Percentiles rank a stretch among this genome's conserved stretches.
These are phyloP conservation scores for Diaporthe amygdali DNA, from an alignment of 2,329 filamentous ascomycete species.

Conservation along the genomic window DNA sequence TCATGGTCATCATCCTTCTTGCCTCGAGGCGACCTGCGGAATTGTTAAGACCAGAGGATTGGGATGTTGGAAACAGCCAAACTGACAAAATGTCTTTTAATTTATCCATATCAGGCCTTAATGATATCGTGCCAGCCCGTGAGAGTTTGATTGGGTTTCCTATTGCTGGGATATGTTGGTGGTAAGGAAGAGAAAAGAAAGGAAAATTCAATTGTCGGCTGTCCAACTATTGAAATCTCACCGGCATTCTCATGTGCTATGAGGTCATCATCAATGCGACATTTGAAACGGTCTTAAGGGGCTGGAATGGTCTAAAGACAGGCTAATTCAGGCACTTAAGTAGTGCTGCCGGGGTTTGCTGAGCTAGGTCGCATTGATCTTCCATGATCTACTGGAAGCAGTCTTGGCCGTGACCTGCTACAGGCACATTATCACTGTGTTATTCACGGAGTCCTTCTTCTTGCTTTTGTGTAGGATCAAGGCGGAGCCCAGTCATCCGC, in stretches of 20 bases:
- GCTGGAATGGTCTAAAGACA: not conserved
- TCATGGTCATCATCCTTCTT: not conserved
- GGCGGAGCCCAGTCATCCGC: too few relatives aligned
- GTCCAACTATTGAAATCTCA: not conserved
- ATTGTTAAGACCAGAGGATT: not conserved
- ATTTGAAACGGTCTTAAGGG: not conserved
- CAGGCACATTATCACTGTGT: too few relatives aligned
- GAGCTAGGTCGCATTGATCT: too few relatives aligned
- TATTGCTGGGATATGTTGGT: not conserved
- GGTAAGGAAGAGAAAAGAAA: not conserved
- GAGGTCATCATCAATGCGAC: not conserved
- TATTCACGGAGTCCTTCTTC: too few relatives aligned
- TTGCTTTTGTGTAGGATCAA: too few relatives aligned
- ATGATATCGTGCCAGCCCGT: too few relatives aligned
- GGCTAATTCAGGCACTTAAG: not conserved
- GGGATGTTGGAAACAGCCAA: too few relatives aligned
- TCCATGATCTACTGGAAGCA: too few relatives aligned
- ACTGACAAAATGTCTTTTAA: not conserved
- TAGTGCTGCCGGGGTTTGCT: not conserved
- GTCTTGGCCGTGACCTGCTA: too few relatives aligned
- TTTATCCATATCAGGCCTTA: not conserved
- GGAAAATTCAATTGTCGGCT: not conserved
- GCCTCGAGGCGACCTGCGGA: not conserved
- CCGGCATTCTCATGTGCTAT: not conserved
- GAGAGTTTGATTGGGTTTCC: not conserved